Conservation (phyloP, 441 rosid species). For the Euphorbia corollata region DNA sequence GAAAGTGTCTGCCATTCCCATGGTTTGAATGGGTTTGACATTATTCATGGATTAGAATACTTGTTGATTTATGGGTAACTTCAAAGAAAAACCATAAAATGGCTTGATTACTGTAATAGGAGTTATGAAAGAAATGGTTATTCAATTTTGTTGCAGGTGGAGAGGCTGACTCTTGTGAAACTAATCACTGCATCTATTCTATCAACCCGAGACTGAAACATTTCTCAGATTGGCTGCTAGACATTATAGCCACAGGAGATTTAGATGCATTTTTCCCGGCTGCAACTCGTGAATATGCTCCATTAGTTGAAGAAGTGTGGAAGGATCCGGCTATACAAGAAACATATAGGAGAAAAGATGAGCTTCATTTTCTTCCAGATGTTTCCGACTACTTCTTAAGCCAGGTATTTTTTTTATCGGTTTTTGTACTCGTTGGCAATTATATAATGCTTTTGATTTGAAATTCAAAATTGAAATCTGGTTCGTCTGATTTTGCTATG, state of each 20-base stretch:
- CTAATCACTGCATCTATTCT: constrained; percentile 52
- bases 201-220: constrained; percentile 90
- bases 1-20: neutral
- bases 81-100: neutral
- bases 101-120: neutral
- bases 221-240: constrained; percentile 98
- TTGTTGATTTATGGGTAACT: neutral
- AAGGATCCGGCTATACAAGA: constrained; percentile 94
- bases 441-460: neutral
- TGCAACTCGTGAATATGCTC: constrained; percentile 98
- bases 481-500: neutral
- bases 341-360: constrained; percentile 72
- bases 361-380: constrained; percentile 97
- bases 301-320: constrained; percentile 96
- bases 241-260: constrained; percentile 96
- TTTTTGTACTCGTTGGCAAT: neutral
- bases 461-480: neutral
- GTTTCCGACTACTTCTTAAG: constrained; percentile 88
- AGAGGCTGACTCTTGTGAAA: constrained; percentile 37
- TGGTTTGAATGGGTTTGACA: neutral
- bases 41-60: neutral
- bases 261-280: constrained; percentile 98
- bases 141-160: constrained; percentile 39
- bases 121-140: neutral
- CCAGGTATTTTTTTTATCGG: constrained; percentile 80